Evolutionary conservation across 2,329 filamentous ascomycete genomes (phyloP).

Genomic region (Colletotrichum shisoi): DNA sequence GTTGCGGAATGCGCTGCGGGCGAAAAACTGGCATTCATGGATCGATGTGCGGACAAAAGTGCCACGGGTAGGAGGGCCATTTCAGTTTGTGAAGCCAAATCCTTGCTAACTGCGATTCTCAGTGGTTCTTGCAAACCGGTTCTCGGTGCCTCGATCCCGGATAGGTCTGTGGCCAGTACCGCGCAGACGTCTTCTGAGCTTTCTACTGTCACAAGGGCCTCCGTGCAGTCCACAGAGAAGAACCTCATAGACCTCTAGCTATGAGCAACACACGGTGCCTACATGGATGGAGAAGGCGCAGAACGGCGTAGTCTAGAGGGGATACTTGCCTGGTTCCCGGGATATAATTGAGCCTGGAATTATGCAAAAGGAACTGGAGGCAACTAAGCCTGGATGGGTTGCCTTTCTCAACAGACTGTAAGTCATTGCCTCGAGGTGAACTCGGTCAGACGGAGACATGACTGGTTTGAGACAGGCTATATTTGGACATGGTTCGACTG

Average conservation of each 20-base stretch:
- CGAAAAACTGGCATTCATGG: not conserved
- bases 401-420: no score
- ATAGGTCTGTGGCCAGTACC: not conserved
- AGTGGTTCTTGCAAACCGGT: constrained; percentile 3
- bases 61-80: constrained; percentile 3
- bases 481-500: not conserved
- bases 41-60: constrained; percentile 5
- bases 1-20: constrained; percentile 11
- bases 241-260: constrained; percentile 1
- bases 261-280: not conserved
- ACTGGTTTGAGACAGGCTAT: not conserved
- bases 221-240: not conserved
- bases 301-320: no score
- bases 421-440: no score
- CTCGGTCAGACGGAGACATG: not conserved
- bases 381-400: not conserved
- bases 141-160: not conserved
- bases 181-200: not conserved
- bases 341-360: not conserved
- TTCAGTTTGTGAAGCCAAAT: not conserved
- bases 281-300: not conserved
- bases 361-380: not conserved
- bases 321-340: not conserved
- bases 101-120: not conserved
- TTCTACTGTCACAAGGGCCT: not conserved